phyloP scores from a whole-genome alignment of 2,329 filamentous ascomycete genomes.

The Chrysosporium queenslandicum region DNA sequence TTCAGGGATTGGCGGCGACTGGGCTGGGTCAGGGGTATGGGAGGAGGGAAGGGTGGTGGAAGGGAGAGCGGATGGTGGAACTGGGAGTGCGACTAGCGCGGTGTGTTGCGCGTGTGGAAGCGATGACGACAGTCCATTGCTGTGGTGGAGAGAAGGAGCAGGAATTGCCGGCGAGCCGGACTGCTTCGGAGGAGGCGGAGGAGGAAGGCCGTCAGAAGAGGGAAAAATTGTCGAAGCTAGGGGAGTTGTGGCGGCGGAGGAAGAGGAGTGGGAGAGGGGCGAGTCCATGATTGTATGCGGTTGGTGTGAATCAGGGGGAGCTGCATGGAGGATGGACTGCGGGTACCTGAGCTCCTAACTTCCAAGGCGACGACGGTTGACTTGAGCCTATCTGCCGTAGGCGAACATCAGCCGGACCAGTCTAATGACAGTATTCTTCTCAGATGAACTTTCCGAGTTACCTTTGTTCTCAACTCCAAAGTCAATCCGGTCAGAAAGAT shows the following conservation, averaged over 20 bases:
- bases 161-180: not conserved
- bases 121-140: not conserved
- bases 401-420: too few relatives aligned
- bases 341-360: not conserved
- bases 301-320: not conserved
- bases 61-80: not conserved
- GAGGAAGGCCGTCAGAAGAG: not conserved
- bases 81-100: not conserved
- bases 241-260: slow-evolving; percentile 4
- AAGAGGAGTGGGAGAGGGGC: not conserved
- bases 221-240: not conserved
- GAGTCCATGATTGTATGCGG: slow-evolving; percentile 1
- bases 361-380: not conserved
- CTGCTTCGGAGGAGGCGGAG: not conserved
- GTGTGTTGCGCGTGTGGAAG: not conserved
- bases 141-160: too few relatives aligned
- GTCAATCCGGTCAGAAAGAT: too few relatives aligned
- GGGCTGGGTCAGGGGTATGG: not conserved
- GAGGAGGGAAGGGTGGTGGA: not conserved
- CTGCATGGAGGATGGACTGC: not conserved
- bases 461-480: too few relatives aligned
- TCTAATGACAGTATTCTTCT: too few relatives aligned
- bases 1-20: slow-evolving; percentile 3
- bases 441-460: too few relatives aligned
- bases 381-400: too few relatives aligned